Conservation (phyloP, 495 filamentous ascomycete genomes). For the Penicillium subrubescens region DNA sequence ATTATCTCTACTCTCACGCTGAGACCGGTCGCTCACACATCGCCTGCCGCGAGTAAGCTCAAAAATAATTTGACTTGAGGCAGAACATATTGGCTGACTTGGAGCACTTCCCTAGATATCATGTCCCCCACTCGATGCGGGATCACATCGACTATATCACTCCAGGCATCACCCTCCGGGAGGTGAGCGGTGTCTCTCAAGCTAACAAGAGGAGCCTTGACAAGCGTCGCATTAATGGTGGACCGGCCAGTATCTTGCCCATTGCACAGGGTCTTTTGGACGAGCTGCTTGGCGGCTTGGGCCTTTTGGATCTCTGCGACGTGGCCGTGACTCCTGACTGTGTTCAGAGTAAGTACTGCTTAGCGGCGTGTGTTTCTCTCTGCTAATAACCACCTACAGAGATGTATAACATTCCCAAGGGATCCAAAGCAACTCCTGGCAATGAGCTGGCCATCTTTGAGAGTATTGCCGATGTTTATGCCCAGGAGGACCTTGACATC, state of each 20-base stretch:
- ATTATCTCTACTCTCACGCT: slow-evolving; percentile 55
- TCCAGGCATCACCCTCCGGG: slow-evolving; percentile 41
- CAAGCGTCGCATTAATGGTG: slow-evolving; percentile 21
- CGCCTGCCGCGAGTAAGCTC: slow-evolving; percentile 43
- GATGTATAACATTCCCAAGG: slow-evolving; percentile 47
- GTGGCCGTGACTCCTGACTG: slow-evolving; percentile 35
- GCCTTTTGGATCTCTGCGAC: slow-evolving; percentile 27
- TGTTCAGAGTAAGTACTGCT: slow-evolving; percentile 24
- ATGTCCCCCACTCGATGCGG: slow-evolving; percentile 51
- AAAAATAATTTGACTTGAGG: neutral
- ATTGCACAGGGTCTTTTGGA: slow-evolving; percentile 32
- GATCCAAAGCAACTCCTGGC: slow-evolving; percentile 34
- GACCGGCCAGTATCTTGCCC: slow-evolving; percentile 35
- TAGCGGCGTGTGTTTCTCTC: too few relatives aligned
- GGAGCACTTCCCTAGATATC: slow-evolving; percentile 35
- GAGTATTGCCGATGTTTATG: slow-evolving; percentile 42
- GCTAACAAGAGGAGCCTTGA: neutral
- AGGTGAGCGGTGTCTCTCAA: slow-evolving; percentile 19
- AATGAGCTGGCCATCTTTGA: slow-evolving; percentile 52
- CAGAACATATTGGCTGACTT: slow-evolving; percentile 7
- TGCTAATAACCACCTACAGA: slow-evolving; percentile 17
- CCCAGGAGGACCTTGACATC: slow-evolving; percentile 59
- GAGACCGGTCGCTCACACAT: slow-evolving; percentile 49
- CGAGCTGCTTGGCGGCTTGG: slow-evolving; percentile 11
- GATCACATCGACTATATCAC: slow-evolving; percentile 62